A percentile compares a stretch with the other conserved stretches of the same genome.
These are phyloP conservation scores for Phaffia australis DNA, from an alignment of 768 basidiomycete genomes.

Conservation along the genomic window DNA sequence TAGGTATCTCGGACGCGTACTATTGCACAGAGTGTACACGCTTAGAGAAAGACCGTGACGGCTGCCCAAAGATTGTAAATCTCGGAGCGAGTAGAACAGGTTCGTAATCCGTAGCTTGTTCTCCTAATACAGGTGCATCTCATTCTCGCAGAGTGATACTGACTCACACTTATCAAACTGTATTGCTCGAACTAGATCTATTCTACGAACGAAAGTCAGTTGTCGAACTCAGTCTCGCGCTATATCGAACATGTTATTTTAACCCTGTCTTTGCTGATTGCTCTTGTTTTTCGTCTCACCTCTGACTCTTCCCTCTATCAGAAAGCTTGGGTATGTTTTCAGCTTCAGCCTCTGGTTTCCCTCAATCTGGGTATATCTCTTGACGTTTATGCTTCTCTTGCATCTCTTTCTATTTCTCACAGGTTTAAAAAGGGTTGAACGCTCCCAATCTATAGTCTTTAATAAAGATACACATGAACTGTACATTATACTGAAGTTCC, in stretches of 20 bases:
- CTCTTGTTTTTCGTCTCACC: not conserved
- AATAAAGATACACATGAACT: too few relatives aligned
- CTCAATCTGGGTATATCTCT: not conserved
- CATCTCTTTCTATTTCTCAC: not conserved
- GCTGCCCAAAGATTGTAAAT: constrained; percentile 96
- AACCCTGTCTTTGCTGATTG: not conserved
- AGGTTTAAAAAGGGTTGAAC: constrained; percentile 25
- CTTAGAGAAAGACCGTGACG: constrained; percentile 92
- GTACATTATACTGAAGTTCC: too few relatives aligned
- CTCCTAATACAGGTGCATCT: too few relatives aligned
- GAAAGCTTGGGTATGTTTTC: constrained; percentile 21
- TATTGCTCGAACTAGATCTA: constrained; percentile 5
- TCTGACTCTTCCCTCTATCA: not conserved
- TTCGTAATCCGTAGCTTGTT: constrained; percentile 40
- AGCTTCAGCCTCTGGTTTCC: too few relatives aligned
- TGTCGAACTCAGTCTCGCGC: not conserved
- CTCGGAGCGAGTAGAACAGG: constrained; percentile 89
- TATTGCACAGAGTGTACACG: constrained; percentile 97
- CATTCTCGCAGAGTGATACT: too few relatives aligned
- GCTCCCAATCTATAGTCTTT: not conserved
- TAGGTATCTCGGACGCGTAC: constrained; percentile 97
- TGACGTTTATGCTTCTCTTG: not conserved
- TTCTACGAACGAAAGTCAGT: constrained; percentile 26
- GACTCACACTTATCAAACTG: too few relatives aligned
- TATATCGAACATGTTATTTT: not conserved